Percentiles rank a stretch among this genome's conserved stretches.
Conservation (phyloP, 2,329 filamentous ascomycete genomes). For the Colletotrichum camelliae region DNA sequence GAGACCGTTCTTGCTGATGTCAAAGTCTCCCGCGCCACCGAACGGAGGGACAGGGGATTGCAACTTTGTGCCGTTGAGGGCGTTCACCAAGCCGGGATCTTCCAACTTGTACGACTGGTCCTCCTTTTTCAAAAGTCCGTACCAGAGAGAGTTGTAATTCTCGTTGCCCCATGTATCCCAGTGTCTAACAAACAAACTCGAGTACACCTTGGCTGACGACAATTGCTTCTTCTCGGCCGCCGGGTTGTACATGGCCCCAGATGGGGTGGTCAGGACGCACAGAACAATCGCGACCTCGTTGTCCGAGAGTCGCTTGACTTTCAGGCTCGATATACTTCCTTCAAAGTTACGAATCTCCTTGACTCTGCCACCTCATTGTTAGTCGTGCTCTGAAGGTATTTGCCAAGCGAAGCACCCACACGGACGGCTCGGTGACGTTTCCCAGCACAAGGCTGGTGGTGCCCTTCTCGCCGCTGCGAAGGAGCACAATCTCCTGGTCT, state of each 20-base stretch:
- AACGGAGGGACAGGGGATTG: conserved; percentile 79
- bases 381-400: neutral
- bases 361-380: conserved; percentile 11
- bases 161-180: conserved; percentile 80
- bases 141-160: conserved; percentile 76
- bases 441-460: conserved; percentile 51
- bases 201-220: conserved; percentile 74
- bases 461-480: conserved; percentile 56
- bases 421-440: conserved; percentile 37
- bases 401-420: conserved; percentile 37
- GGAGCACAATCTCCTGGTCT: conserved; percentile 63
- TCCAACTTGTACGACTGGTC: conserved; percentile 47
- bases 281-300: conserved; percentile 60
- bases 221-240: conserved; percentile 62
- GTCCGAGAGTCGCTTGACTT: conserved; percentile 56
- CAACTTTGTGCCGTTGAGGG: conserved; percentile 63
- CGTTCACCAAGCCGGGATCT: conserved; percentile 61
- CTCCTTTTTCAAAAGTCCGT: conserved; percentile 62
- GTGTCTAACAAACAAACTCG: conserved; percentile 77
- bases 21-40: conserved; percentile 81
- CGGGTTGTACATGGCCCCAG: conserved; percentile 73
- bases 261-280: conserved; percentile 69
- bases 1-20: conserved; percentile 69
- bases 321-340: conserved; percentile 63
- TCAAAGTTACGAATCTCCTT: conserved; percentile 54